Evolutionary conservation across 73 alveolate species (phyloP).

Genomic region (Paramecium octaurelia): DNA sequence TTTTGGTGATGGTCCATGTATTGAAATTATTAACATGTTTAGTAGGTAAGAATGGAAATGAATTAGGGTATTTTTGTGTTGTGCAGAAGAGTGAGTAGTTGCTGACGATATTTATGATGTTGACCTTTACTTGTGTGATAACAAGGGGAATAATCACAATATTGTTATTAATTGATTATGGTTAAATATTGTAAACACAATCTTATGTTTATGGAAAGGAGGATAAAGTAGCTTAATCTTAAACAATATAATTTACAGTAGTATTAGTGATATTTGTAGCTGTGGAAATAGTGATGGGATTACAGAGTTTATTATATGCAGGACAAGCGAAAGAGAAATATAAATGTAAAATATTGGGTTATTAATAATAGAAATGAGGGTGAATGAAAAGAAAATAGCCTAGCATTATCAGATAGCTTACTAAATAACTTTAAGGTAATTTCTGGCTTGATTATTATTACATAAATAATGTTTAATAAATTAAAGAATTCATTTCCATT

Average conservation of each 20-base stretch:
- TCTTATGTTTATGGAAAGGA: not conserved
- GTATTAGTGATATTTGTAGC: not conserved
- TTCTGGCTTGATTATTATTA: not conserved
- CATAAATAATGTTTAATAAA: not conserved
- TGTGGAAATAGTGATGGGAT: not conserved
- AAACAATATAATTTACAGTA: not conserved
- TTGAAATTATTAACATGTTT: not conserved
- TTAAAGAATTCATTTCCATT: conserved; percentile 15
- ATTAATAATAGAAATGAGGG: not conserved
- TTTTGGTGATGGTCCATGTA: not conserved
- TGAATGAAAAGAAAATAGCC: not conserved
- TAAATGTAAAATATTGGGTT: not conserved
- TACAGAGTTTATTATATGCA: not conserved
- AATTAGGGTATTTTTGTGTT: conserved; percentile 7
- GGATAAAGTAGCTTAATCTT: not conserved
- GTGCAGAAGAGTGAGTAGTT: not conserved
- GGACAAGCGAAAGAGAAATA: conserved; percentile 5
- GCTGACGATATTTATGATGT: conserved; percentile 2
- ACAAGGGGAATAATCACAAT: conserved; percentile 7
- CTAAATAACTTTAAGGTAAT: not conserved
- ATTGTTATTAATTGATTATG: not conserved
- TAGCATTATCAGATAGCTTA: not conserved
- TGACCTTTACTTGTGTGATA: not conserved
- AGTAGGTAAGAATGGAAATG: not conserved
- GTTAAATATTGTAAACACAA: not conserved